Evolutionary conservation across 495 filamentous ascomycete species (phyloP), one percentile per base, ranked within the genome.

Genomic region (Penicillium samsonianum): DNA sequence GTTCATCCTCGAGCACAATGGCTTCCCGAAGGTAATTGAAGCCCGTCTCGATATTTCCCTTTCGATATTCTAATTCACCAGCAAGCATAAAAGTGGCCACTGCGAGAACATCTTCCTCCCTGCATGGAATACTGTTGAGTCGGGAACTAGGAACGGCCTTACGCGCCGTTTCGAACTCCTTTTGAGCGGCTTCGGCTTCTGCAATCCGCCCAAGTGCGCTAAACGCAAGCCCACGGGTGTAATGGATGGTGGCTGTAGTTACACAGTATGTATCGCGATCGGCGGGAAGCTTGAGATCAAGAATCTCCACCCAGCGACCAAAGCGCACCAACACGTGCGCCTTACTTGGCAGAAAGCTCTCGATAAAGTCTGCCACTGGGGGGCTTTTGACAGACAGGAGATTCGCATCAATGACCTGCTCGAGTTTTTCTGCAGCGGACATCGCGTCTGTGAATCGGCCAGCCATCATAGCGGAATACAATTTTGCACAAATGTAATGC

Each of bases 391-490:
- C 7, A 1, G 47, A 22, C 1, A 50, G 47, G 2, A 50, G 4
- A 4, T 28, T 6, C 5, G 31, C 8, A 50, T 50, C 19, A 23
- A 50, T 50, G 3, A 50, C 11, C 17, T 35, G 2, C 25, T 50
- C 30, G 12, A 50, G 47, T 11, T 50, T 50, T 35, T 50, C 47
- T 3, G 47, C 47, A 4, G 47, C 47, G 1, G 47, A 50, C 4
- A 35, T 50, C 1, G 47, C 47, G 19, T 50, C 47, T 4, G 4
- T 2, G 12, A 35, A 49, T 4, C 46, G 28, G 28, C 46, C 46
- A 16, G 28, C 22, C 46, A 49, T 49, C 46, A 49, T 49, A 20
- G 46, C 46, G 26, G 46, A 49, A 49, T 49, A 49, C 28, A 49
- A 30, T 35, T 49, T 49, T 4, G 46, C 46, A 49, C 46, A 49